Conservation (phyloP, 1,284 basidiomycete species). For the Mycosarcoma mackinlayi region DNA sequence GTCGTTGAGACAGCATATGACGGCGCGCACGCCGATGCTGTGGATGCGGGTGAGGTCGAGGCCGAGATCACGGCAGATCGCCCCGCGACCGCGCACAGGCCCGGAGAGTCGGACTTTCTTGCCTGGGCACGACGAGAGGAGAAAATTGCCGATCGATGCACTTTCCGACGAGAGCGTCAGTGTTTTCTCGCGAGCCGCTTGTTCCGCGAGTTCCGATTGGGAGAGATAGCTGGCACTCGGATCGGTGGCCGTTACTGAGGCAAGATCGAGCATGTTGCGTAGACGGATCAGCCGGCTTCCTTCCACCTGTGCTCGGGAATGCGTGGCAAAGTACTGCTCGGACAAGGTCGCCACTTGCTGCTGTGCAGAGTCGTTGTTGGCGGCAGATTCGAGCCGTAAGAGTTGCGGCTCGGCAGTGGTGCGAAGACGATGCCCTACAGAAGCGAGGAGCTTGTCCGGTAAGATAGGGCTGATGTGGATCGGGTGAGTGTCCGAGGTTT, state of each 20-base stretch:
- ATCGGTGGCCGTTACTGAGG: constrained; percentile 29
- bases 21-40: constrained; percentile 79
- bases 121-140: constrained; percentile 91
- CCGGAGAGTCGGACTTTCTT: constrained; percentile 91
- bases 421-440: constrained; percentile 43
- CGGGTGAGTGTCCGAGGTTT: constrained; percentile 65
- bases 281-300: constrained; percentile 57
- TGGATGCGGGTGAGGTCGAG: constrained; percentile 83
- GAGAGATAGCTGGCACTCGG: constrained; percentile 28
- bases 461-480: constrained; percentile 62
- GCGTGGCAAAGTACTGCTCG: constrained; percentile 23
- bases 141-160: constrained; percentile 80
- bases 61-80: constrained; percentile 84
- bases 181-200: constrained; percentile 24
- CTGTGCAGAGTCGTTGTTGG: background rate
- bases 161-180: background rate
- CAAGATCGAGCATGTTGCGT: constrained; percentile 46
- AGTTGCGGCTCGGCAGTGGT: constrained; percentile 28
- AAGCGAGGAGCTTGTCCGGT: constrained; percentile 42
- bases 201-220: constrained; percentile 32
- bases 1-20: constrained; percentile 89
- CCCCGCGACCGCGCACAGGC: constrained; percentile 81
- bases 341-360: constrained; percentile 7
- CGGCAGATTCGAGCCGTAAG: constrained; percentile 1
- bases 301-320: constrained; percentile 42